Evolutionary conservation across 768 basidiomycete species (phyloP), one percentile per base, ranked within the genome.

Genomic region (Steccherinum ochraceum): DNA sequence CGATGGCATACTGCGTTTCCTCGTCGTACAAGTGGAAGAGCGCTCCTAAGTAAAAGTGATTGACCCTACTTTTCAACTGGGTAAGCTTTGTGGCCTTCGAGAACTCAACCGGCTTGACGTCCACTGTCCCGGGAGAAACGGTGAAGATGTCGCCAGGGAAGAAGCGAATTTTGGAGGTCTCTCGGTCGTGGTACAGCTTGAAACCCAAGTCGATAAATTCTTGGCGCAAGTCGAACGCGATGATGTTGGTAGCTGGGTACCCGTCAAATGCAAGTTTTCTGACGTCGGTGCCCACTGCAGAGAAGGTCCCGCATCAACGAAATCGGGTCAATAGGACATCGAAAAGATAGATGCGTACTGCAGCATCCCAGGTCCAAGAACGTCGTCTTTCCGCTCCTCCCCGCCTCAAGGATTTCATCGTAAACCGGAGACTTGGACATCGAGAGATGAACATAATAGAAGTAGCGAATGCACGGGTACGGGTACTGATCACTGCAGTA

Each of bases 21-120:
- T 66, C 62, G 55, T 66, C 62, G 48, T 67, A 67, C 16, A 69
- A 57, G 46, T 71, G 65, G 54, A 71, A 71, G 5, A 71, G 51
- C 12, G 67, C 63, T 1, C 67, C 65, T 2, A 63, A 52, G 49
- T 69, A 67, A 24, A 69, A 50, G 51, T 64, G 61, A 35, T 56
- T 61, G 21, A 66, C 50, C 18, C 58, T 27, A 26, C 61, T 61
- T 13, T 49, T 54, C 16, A 69, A 56, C 20, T 64, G 57, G 12
- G 58, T 46, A 11, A 69, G 55, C 24, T 48, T 30, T 2, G 46
- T 52, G 10, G 63, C 58, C 11, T 54, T 23, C 1, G 30, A 21
- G n/a, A 51, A 26, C 11, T 39, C 35, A 16, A 48, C 42, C n/a
- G 56, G 45, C n/a, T n/a, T n/a, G n/a, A n/a, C n/a, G n/a, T n/a